Percentiles rank a stretch among this genome's conserved stretches.
Conservation (phyloP, 768 basidiomycete species). For the Strobilomyces confusus region DNA sequence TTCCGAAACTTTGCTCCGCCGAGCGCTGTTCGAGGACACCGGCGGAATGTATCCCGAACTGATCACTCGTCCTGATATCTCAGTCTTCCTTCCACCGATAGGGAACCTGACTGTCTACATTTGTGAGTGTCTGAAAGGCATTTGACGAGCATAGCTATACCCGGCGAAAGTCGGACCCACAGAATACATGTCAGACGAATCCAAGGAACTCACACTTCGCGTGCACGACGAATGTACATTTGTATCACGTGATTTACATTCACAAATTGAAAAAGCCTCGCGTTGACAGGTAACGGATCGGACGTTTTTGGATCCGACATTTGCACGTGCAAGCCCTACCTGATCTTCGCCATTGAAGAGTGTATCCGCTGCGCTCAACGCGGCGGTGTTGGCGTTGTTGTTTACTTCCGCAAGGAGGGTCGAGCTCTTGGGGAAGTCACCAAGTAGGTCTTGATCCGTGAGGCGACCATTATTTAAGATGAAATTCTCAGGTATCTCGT, state of each 20-base stretch:
- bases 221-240: slow-evolving; percentile 88
- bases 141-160: background rate
- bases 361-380: slow-evolving; percentile 79
- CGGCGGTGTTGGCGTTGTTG: slow-evolving; percentile 88
- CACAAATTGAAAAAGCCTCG: background rate
- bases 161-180: slow-evolving; percentile 68
- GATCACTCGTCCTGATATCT: slow-evolving; percentile 92
- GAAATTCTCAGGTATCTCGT: slow-evolving; percentile 67
- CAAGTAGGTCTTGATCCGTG: slow-evolving; percentile 47
- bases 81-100: slow-evolving; percentile 93
- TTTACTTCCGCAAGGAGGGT: slow-evolving; percentile 95
- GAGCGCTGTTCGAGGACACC: slow-evolving; percentile 95
- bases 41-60: slow-evolving; percentile 96
- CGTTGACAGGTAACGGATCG: slow-evolving; percentile 73
- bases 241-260: background rate
- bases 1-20: slow-evolving; percentile 77
- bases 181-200: slow-evolving; percentile 67
- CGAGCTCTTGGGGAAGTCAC: slow-evolving; percentile 92
- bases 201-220: slow-evolving; percentile 79
- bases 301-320: slow-evolving; percentile 96
- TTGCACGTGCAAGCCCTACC: slow-evolving; percentile 90
- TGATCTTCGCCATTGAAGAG: slow-evolving; percentile 90
- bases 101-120: slow-evolving; percentile 91
- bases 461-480: background rate
- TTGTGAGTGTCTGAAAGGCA: slow-evolving; percentile 42